phyloP scores from a whole-genome alignment of 306 rosid genomes.

The Arachis hypogaea region DNA sequence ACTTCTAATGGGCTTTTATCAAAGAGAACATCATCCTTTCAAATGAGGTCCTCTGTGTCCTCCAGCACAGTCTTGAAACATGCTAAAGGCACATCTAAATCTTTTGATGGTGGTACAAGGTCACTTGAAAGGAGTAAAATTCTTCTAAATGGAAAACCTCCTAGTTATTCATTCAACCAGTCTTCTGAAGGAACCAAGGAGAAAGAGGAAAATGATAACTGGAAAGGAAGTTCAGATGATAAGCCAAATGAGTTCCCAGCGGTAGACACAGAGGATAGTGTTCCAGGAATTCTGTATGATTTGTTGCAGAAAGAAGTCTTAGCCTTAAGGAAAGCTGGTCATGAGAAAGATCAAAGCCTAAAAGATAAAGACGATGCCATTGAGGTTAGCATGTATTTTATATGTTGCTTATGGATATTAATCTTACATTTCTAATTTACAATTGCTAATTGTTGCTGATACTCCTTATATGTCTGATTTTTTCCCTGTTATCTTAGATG shows the following conservation, averaged over 20 bases:
- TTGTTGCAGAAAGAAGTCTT: constrained; percentile 96
- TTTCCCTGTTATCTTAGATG: constrained; percentile 63
- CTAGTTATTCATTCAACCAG: constrained; percentile 74
- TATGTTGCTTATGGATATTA: constrained; percentile 14
- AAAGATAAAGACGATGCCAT: constrained; percentile 97
- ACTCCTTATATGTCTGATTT: constrained; percentile 26
- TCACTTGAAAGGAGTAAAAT: constrained; percentile 90
- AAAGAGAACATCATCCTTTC: constrained; percentile 77
- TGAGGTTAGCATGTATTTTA: constrained; percentile 65
- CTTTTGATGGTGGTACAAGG: constrained; percentile 98
- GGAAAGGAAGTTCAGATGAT: constrained; percentile 82
- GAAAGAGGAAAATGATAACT: constrained; percentile 53
- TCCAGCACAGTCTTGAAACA: constrained; percentile 84
- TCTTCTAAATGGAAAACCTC: constrained; percentile 71
- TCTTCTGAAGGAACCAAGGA: constrained; percentile 78
- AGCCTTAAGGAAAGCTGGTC: constrained; percentile 86
- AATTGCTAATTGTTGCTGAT: constrained; percentile 35
- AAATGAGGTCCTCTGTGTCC: constrained; percentile 74
- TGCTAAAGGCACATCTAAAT: constrained; percentile 97
- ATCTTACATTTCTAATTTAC: constrained; percentile 27
- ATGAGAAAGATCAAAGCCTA: constrained; percentile 97
- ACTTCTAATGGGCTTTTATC: constrained; percentile 84
- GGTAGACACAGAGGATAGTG: constrained; percentile 70
- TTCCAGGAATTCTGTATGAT: constrained; percentile 86
- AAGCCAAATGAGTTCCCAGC: constrained; percentile 74